Evolutionary conservation across 129 eudicot species (phyloP).

Genomic region (Daucus carota): DH1_v3.0 NC_030384.2:43007001-43007500

Average conservation of each 20-base stretch:
- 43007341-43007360: not conserved
- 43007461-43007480: constrained; percentile 7
- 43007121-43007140: not conserved
- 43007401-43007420: not conserved
- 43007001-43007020: not conserved
- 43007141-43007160: not conserved
- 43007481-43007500: not conserved
- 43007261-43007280: not conserved
- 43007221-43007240: not conserved
- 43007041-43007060: not conserved
- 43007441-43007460: not conserved
- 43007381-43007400: not conserved
- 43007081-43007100: not conserved
- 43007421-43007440: not conserved
- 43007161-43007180: not conserved
- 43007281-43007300: not conserved
- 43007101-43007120: not conserved
- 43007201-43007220: not conserved
- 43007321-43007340: not conserved
- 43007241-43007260: not conserved
- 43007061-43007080: not conserved
- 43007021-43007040: not conserved
- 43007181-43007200: not conserved
- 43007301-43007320: not conserved
- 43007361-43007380: not conserved